phyloP scores from a whole-genome alignment of 768 basidiomycete species.

The Solioccasus polychromus region DNA sequence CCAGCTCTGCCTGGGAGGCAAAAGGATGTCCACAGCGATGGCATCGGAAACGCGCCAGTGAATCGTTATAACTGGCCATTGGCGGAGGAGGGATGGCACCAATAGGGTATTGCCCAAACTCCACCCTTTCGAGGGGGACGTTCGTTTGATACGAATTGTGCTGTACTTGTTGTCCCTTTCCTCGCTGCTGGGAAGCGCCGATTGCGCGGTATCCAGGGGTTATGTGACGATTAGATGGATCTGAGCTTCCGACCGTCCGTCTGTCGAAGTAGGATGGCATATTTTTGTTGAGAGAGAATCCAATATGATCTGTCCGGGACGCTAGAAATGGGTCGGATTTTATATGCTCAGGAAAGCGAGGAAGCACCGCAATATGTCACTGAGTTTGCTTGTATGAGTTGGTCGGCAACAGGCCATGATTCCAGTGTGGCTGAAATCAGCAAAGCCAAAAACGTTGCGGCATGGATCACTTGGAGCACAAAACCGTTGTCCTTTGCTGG shows the following conservation, averaged over 20 bases:
- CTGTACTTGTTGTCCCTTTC: not conserved
- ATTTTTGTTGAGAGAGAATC: not conserved
- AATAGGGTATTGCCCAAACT: not conserved
- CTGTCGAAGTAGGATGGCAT: conserved; percentile 11
- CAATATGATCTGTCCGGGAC: not conserved
- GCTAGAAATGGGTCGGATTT: not conserved
- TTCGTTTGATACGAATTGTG: not conserved
- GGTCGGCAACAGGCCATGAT: not conserved
- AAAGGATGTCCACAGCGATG: conserved; percentile 13
- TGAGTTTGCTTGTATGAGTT: not conserved
- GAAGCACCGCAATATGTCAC: not conserved
- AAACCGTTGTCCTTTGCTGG: too few species aligned
- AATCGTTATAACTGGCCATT: not conserved
- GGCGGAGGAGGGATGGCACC: conserved; percentile 3
- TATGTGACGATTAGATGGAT: not conserved
- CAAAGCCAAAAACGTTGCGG: not conserved
- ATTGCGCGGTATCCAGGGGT: not conserved
- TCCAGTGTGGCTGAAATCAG: not conserved
- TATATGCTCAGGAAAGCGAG: conserved; percentile 2
- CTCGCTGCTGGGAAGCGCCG: not conserved
- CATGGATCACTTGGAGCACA: too few species aligned
- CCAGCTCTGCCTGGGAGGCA: conserved; percentile 6
- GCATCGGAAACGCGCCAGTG: conserved; percentile 7
- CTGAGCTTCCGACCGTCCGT: not conserved
- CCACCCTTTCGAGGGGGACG: not conserved